These are phyloP conservation scores for Penicillium sp. DNA, from an alignment of 2,329 filamentous ascomycete species.

Conservation along the genomic window DNA sequence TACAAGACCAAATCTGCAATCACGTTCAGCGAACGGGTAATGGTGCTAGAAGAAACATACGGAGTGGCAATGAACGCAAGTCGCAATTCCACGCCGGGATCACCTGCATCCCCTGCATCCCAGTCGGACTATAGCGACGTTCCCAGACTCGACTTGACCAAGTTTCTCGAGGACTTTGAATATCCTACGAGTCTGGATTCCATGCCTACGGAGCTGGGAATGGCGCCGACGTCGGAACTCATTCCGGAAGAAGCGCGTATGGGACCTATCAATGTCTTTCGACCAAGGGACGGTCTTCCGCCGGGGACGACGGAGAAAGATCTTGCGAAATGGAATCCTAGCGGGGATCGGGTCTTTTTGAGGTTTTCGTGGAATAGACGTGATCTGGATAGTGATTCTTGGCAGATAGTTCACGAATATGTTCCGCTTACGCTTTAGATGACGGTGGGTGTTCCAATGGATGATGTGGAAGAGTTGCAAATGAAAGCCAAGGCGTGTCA, in stretches of 20 bases:
- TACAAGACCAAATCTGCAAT: conserved; percentile 19
- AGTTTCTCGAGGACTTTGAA: not conserved
- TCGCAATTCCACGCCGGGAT: not conserved
- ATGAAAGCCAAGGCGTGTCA: not conserved
- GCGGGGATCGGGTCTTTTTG: conserved; percentile 21
- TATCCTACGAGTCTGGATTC: not conserved
- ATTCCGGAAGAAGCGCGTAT: conserved; percentile 30
- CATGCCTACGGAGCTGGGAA: not conserved
- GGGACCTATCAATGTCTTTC: conserved; percentile 25
- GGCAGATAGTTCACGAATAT: conserved; percentile 23
- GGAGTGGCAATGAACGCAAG: conserved; percentile 7
- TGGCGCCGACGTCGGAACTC: not conserved
- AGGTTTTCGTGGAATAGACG: conserved; percentile 22
- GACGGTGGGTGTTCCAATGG: too few species aligned
- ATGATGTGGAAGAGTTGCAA: not conserved
- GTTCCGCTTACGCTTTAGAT: conserved; percentile 7
- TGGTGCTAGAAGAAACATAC: conserved; percentile 31
- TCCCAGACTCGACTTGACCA: not conserved
- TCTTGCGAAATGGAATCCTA: conserved; percentile 20
- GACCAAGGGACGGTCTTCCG: conserved; percentile 19
- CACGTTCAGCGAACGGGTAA: conserved; percentile 24
- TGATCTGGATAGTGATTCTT: conserved; percentile 14
- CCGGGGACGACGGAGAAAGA: conserved; percentile 16
- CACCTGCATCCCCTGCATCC: not conserved
- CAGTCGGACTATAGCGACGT: not conserved